phyloP scores from a whole-genome alignment of 2,329 filamentous ascomycete genomes.

The Eutypa lata region DNA sequence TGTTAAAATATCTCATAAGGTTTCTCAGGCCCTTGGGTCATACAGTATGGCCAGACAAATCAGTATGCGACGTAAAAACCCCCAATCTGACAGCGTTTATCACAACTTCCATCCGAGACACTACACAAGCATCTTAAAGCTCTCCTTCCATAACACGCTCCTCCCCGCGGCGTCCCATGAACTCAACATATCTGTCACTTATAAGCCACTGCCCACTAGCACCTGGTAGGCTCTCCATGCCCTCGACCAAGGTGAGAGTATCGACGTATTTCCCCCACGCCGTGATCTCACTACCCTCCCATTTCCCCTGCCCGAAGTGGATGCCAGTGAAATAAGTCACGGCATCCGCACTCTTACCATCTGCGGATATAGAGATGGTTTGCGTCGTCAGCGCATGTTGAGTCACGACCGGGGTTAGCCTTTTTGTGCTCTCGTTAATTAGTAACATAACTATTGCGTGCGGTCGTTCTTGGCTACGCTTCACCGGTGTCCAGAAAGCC shows the following conservation, averaged over 20 bases:
- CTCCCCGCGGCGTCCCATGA: conserved; percentile 3
- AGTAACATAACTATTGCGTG: too few species aligned
- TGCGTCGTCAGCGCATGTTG: conserved; percentile 12
- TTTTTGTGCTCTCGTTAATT: background rate
- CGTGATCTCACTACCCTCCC: conserved; percentile 6
- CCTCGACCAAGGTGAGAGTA: conserved; percentile 2
- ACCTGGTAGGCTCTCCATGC: background rate
- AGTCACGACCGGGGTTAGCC: conserved; percentile 4
- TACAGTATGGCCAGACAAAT: too few species aligned
- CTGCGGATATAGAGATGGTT: conserved; percentile 4
- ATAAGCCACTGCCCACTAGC: conserved; percentile 7
- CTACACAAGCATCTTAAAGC: background rate
- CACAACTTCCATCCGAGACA: background rate
- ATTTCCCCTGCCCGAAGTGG: conserved; percentile 9
- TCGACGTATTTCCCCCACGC: conserved; percentile 9
- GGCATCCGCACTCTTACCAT: conserved; percentile 5
- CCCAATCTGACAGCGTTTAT: too few species aligned
- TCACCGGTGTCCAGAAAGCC: too few species aligned
- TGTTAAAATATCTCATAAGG: too few species aligned
- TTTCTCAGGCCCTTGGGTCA: too few species aligned
- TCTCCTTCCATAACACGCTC: conserved; percentile 4
- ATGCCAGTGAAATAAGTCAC: conserved; percentile 10
- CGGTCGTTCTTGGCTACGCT: too few species aligned
- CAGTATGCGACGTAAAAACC: too few species aligned
- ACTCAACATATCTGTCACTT: background rate